Percentiles rank a stretch among this genome's conserved stretches.
Conservation (phyloP, 805 yeast species). For the Zygosaccharomyces gambellarensis region DNA sequence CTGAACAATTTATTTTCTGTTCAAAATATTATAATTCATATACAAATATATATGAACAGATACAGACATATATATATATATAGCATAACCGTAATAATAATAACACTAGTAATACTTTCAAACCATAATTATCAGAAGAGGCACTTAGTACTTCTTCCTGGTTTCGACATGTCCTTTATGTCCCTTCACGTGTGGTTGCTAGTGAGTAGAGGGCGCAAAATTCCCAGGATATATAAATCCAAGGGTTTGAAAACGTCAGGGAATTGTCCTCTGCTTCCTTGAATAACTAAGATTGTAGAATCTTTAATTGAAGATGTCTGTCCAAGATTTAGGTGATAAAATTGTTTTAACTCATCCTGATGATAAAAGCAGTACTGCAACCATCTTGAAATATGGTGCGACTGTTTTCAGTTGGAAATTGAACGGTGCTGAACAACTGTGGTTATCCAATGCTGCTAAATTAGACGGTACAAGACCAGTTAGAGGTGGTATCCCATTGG, state of each 20-base stretch:
- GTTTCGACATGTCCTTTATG: background rate
- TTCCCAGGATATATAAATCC: background rate
- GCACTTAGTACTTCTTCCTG: no score
- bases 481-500: constrained; percentile 95
- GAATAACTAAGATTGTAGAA: no score
- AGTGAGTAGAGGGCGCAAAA: background rate
- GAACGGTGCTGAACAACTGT: constrained; percentile 71
- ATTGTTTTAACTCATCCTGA: constrained; percentile 57
- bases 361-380: constrained; percentile 50
- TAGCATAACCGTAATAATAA: background rate
- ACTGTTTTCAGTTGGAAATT: constrained; percentile 78
- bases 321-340: constrained; percentile 59
- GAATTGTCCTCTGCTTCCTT: no score
- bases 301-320: constrained; percentile 43
- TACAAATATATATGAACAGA: background rate
- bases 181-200: background rate
- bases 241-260: no score
- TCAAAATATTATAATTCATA: background rate
- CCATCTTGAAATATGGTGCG: constrained; percentile 82
- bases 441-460: constrained; percentile 74
- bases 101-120: background rate
- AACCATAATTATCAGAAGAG: background rate
- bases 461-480: constrained; percentile 92
- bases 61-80: background rate
- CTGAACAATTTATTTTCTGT: background rate